Evolutionary conservation across 148 eudicot species (phyloP).

Genomic region (Chenopodium album): DNA sequence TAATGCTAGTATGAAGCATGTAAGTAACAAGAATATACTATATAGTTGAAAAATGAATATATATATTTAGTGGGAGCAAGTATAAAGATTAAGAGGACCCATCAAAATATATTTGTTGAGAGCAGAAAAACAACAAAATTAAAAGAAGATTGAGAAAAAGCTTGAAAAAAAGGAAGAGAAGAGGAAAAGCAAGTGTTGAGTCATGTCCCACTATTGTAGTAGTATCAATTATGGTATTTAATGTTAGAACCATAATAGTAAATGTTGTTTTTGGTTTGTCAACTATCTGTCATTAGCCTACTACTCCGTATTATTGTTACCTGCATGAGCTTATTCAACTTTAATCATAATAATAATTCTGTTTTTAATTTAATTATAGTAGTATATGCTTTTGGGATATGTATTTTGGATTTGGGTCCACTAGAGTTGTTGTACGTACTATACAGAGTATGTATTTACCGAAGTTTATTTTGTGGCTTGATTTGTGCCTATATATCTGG

Average conservation of each 20-base stretch:
- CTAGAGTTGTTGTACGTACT: too few species aligned
- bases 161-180: neutral
- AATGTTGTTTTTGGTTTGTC: neutral
- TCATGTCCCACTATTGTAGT: slow-evolving; percentile 20
- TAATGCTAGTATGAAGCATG: neutral
- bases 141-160: neutral
- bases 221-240: slow-evolving; percentile 16
- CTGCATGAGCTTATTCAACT: neutral
- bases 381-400: neutral
- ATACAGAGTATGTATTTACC: too few species aligned
- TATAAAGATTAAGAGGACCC: neutral
- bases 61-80: slow-evolving; percentile 6
- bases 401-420: slow-evolving; percentile 5
- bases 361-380: neutral
- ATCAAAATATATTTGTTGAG: neutral
- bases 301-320: neutral
- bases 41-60: neutral
- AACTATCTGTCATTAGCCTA: neutral
- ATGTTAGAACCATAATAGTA: slow-evolving; percentile 5
- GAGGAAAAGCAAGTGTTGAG: slow-evolving; percentile 11
- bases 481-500: slow-evolving; percentile 16
- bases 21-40: neutral
- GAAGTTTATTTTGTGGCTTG: slow-evolving; percentile 1
- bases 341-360: neutral
- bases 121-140: neutral